Percentiles rank a stretch among this genome's conserved stretches.
Evolutionary conservation across 345 rosid species (phyloP).

Genomic region (Moringa oleifera): DNA sequence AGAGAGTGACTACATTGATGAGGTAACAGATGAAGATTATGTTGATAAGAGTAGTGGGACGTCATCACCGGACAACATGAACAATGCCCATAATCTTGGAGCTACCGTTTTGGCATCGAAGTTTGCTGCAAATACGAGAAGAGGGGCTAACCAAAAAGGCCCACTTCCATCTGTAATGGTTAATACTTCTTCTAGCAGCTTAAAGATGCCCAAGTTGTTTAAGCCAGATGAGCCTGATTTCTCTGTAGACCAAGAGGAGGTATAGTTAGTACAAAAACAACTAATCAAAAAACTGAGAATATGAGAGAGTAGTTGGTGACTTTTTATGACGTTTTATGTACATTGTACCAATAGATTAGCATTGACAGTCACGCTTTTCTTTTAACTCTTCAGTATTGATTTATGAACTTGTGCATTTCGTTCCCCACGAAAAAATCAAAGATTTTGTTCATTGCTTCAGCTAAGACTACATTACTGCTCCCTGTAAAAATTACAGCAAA

Average conservation of each 20-base stretch:
- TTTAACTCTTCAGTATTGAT: neutral
- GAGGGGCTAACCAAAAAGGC: slow-evolving; percentile 35
- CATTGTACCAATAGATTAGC: slow-evolving; percentile 3
- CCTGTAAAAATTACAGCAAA: no score
- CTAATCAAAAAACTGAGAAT: neutral
- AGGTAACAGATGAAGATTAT: slow-evolving; percentile 19
- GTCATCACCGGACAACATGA: slow-evolving; percentile 15
- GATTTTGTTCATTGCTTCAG: no score
- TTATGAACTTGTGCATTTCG: no score
- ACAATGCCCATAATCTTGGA: slow-evolving; percentile 37
- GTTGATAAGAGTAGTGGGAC: slow-evolving; percentile 19
- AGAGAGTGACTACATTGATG: slow-evolving; percentile 28
- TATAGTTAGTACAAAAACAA: slow-evolving; percentile 19
- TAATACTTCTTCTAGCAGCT: slow-evolving; percentile 44
- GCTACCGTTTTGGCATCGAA: slow-evolving; percentile 64
- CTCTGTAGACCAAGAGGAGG: slow-evolving; percentile 31
- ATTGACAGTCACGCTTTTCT: neutral
- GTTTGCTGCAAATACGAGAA: slow-evolving; percentile 63
- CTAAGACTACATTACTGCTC: no score
- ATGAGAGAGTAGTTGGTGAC: slow-evolving; percentile 10
- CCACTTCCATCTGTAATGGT: slow-evolving; percentile 23
- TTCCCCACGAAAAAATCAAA: neutral
- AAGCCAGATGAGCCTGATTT: slow-evolving; percentile 85
- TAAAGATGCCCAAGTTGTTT: slow-evolving; percentile 66
- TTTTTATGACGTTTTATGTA: slow-evolving; percentile 1